Evolutionary conservation across 2,329 filamentous ascomycete genomes (phyloP).

Genomic region (Botrytis sinoallii): DNA sequence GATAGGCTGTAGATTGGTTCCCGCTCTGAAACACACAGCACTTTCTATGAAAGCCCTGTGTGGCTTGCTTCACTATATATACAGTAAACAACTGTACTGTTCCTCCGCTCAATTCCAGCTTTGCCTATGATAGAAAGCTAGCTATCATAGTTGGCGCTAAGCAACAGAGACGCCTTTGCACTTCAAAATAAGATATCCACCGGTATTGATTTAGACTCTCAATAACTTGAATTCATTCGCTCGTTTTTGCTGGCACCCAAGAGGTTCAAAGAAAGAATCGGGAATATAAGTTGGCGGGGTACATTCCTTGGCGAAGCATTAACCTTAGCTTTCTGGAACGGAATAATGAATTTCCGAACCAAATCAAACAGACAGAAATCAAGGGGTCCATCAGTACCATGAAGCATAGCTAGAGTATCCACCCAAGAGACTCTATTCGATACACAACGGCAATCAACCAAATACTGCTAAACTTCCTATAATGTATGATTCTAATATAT

Average conservation of each 20-base stretch:
- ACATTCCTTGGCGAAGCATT: not conserved
- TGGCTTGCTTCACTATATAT: not conserved
- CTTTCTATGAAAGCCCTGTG: not conserved
- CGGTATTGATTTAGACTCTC: not conserved
- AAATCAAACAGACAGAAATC: not conserved
- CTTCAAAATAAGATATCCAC: too few relatives aligned
- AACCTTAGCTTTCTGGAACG: not conserved
- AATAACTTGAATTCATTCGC: not conserved
- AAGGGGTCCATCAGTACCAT: not conserved
- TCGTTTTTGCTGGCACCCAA: not conserved
- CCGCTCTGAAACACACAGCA: not conserved
- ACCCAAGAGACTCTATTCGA: not conserved
- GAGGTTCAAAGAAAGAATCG: not conserved
- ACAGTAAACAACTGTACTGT: not conserved
- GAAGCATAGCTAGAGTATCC: not conserved
- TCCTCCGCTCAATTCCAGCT: not conserved
- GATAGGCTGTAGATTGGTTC: not conserved
- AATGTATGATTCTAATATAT: not conserved
- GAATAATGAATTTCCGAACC: not conserved
- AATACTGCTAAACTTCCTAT: not conserved
- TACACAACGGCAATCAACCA: not conserved
- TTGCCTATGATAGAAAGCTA: not conserved
- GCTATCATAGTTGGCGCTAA: not conserved
- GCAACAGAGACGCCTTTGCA: not conserved
- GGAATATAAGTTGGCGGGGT: not conserved